Conservation (phyloP, 1,139 yeast genomes). For the Protomyces inundatus region DNA sequence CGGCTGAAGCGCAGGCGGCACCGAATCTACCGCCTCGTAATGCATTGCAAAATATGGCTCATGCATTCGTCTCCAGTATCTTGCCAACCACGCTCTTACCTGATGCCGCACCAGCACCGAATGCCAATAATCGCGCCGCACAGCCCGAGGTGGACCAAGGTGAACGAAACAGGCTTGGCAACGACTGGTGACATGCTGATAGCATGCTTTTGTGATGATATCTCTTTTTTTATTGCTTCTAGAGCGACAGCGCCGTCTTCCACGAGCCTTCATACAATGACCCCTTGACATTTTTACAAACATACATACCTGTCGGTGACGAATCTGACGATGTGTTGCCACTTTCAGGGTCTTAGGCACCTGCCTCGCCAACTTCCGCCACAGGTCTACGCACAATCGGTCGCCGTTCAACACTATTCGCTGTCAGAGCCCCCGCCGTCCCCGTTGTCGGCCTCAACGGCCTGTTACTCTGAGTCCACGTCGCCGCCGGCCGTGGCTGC, state of each 20-base stretch:
- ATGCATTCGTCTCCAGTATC: conserved; percentile 1
- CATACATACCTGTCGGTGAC: too few species aligned
- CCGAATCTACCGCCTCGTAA: background rate
- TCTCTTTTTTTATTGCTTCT: background rate
- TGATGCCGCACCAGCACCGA: background rate
- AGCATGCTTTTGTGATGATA: too few species aligned
- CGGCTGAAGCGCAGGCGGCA: background rate
- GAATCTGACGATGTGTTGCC: too few species aligned
- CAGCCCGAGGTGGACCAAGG: background rate
- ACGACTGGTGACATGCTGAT: background rate
- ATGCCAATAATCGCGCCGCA: background rate
- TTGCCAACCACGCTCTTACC: background rate
- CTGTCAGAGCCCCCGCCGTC: background rate
- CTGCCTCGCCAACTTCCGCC: background rate
- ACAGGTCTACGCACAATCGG: background rate
- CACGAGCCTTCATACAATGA: too few species aligned
- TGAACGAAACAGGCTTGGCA: background rate
- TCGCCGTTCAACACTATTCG: background rate
- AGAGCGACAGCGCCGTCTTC: background rate
- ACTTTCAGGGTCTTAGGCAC: too few species aligned
- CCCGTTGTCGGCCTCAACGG: too few species aligned
- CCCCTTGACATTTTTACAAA: too few species aligned
- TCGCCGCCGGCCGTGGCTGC: background rate
- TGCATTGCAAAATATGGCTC: background rate
- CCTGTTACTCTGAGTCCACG: background rate